phyloP scores from a whole-genome alignment of 805 yeast species.

The Priceomyces castillae region DNA sequence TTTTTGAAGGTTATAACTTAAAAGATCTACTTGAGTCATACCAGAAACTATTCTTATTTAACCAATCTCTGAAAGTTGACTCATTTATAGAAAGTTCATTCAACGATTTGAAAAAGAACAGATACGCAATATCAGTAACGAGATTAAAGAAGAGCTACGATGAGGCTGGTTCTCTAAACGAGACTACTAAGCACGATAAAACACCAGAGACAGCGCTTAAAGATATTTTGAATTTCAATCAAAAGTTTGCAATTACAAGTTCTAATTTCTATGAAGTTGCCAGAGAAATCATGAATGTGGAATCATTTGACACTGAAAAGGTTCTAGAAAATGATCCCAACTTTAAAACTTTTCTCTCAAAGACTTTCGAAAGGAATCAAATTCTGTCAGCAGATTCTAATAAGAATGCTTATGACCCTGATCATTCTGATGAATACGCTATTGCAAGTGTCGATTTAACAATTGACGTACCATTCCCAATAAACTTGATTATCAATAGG shows the following conservation, averaged over 20 bases:
- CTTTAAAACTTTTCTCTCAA: slow-evolving; percentile 42
- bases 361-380: slow-evolving; percentile 31
- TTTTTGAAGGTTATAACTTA: slow-evolving; percentile 61
- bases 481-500: slow-evolving; percentile 69
- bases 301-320: slow-evolving; percentile 53
- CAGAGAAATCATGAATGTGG: slow-evolving; percentile 49
- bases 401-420: slow-evolving; percentile 16
- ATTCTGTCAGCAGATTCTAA: slow-evolving; percentile 12
- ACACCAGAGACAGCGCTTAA: background rate
- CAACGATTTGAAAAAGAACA: slow-evolving; percentile 50
- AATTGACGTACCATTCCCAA: slow-evolving; percentile 78
- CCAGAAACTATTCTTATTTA: slow-evolving; percentile 57
- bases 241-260: slow-evolving; percentile 41
- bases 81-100: slow-evolving; percentile 50
- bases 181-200: background rate
- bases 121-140: slow-evolving; percentile 28
- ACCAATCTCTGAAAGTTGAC: slow-evolving; percentile 49
- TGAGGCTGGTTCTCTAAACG: slow-evolving; percentile 8
- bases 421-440: slow-evolving; percentile 36
- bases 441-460: slow-evolving; percentile 56
- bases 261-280: slow-evolving; percentile 44
- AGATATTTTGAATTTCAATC: slow-evolving; percentile 13
- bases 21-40: slow-evolving; percentile 44
- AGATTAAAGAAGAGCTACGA: slow-evolving; percentile 24
- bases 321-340: slow-evolving; percentile 44